A percentile compares a stretch with the other conserved stretches of the same genome.
Evolutionary conservation across 2,329 filamentous ascomycete genomes (phyloP).

Genomic region (Colletotrichum spinosum): DNA sequence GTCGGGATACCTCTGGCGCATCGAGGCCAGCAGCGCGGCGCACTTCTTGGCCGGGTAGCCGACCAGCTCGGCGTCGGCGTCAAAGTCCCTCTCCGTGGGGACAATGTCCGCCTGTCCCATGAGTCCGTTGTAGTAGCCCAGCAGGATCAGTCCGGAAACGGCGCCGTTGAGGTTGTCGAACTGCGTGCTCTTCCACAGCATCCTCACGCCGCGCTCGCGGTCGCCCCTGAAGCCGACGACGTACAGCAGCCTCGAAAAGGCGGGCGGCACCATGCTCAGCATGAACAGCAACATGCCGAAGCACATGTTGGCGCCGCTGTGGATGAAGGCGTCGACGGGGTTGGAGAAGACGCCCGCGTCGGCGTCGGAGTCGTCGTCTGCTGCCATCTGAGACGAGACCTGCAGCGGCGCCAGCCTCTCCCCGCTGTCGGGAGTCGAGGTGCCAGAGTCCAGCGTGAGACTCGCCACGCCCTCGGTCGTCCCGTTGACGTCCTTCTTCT

Average conservation of each 20-base stretch:
- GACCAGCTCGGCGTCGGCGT: conserved; percentile 67
- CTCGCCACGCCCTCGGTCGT: conserved; percentile 15
- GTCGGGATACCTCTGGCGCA: conserved; percentile 83
- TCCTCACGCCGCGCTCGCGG: conserved; percentile 80
- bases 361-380: conserved; percentile 37
- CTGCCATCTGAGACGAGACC: conserved; percentile 26
- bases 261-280: conserved; percentile 92
- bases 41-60: conserved; percentile 80
- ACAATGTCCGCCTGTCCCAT: conserved; percentile 91
- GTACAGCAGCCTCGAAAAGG: conserved; percentile 86
- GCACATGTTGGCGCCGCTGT: conserved; percentile 89
- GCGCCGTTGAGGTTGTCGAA: conserved; percentile 94
- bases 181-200: conserved; percentile 91
- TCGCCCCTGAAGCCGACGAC: conserved; percentile 94
- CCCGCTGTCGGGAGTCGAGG: conserved; percentile 22
- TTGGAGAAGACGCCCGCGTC: conserved; percentile 68
- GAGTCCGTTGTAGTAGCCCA: conserved; percentile 90
- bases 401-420: conserved; percentile 33
- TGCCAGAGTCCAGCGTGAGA: conserved; percentile 31
- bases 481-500: conserved; percentile 52
- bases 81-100: conserved; percentile 67
- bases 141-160: conserved; percentile 82
- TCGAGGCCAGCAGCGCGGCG: conserved; percentile 73
- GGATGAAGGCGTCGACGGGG: conserved; percentile 87
- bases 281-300: conserved; percentile 88